phyloP scores from a whole-genome alignment of 192 early-diverging fungal genomes.

The Coemansia sp. region DNA sequence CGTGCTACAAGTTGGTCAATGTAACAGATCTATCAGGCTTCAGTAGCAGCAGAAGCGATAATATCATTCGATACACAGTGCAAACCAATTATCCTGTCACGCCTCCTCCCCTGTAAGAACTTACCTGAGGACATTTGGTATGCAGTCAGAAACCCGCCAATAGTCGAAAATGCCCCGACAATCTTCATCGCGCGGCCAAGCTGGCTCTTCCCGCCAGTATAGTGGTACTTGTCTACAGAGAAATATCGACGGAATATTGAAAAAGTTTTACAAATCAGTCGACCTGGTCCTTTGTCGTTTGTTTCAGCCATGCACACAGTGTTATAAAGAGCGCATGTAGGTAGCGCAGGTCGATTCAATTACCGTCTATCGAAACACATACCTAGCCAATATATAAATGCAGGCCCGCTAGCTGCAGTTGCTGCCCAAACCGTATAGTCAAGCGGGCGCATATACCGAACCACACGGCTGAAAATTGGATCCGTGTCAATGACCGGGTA shows the following conservation, averaged over 20 bases:
- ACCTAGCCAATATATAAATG: conserved; percentile 72
- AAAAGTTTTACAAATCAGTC: no score
- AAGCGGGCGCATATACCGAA: conserved; percentile 83
- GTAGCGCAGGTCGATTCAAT: not conserved
- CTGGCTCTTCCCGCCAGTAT: conserved; percentile 45
- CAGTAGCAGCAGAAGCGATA: not conserved
- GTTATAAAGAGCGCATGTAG: no score
- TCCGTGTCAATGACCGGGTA: conserved; percentile 88
- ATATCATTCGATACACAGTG: no score
- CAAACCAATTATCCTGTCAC: no score
- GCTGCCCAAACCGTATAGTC: conserved; percentile 71
- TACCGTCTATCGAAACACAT: conserved; percentile 29
- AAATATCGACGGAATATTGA: not conserved
- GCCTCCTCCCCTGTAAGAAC: not conserved
- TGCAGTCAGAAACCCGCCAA: conserved; percentile 78
- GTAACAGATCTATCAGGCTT: no score
- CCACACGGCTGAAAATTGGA: conserved; percentile 85
- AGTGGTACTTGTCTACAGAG: conserved; percentile 56
- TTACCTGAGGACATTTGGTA: conserved; percentile 55
- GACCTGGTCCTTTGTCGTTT: no score
- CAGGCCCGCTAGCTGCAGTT: conserved; percentile 69
- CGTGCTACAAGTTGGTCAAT: conserved; percentile 49
- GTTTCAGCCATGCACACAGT: no score
- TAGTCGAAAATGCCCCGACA: conserved; percentile 54
- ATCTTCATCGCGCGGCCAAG: conserved; percentile 57